These are phyloP conservation scores for Panaeolus papilionaceus DNA, from an alignment of 768 basidiomycete genomes.

Conservation along the genomic window DNA sequence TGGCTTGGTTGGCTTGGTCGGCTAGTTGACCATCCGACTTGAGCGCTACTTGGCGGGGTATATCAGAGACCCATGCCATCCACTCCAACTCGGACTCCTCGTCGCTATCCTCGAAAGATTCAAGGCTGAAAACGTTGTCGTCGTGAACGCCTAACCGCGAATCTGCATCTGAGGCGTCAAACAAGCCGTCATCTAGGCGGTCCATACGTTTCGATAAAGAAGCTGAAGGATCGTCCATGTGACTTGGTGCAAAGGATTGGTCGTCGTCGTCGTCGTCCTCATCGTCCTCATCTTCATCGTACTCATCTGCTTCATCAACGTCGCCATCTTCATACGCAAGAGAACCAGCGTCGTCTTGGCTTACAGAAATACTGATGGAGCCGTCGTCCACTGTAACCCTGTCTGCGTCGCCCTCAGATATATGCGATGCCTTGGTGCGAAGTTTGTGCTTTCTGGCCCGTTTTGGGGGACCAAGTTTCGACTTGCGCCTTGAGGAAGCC, in stretches of 20 bases:
- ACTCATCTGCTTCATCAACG: constrained; percentile 4
- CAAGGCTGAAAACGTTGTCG: constrained; percentile 12
- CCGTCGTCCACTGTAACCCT: background rate
- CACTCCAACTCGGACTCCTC: constrained; percentile 67
- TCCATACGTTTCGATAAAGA: background rate
- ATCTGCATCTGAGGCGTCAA: constrained; percentile 15
- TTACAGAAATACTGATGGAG: background rate
- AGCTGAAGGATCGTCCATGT: constrained; percentile 18
- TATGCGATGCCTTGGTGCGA: background rate
- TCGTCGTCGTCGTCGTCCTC: constrained; percentile 22
- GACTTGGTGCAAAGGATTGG: constrained; percentile 15
- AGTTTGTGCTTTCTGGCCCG: background rate
- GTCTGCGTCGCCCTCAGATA: background rate
- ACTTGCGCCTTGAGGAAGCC: background rate
- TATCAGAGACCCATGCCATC: constrained; percentile 69
- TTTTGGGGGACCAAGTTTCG: background rate
- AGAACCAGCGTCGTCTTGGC: constrained; percentile 18
- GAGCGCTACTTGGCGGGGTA: constrained; percentile 42
- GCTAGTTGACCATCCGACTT: constrained; percentile 22
- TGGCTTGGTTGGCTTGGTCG: background rate
- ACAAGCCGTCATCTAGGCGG: background rate
- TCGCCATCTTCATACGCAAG: constrained; percentile 12
- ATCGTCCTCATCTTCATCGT: constrained; percentile 13
- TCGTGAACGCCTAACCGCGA: background rate
- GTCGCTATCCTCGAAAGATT: constrained; percentile 37